A percentile compares a stretch with the other conserved stretches of the same genome.
These are phyloP conservation scores for Neltuma alba DNA, from an alignment of 306 rosid genomes.

Conservation along the genomic window DNA sequence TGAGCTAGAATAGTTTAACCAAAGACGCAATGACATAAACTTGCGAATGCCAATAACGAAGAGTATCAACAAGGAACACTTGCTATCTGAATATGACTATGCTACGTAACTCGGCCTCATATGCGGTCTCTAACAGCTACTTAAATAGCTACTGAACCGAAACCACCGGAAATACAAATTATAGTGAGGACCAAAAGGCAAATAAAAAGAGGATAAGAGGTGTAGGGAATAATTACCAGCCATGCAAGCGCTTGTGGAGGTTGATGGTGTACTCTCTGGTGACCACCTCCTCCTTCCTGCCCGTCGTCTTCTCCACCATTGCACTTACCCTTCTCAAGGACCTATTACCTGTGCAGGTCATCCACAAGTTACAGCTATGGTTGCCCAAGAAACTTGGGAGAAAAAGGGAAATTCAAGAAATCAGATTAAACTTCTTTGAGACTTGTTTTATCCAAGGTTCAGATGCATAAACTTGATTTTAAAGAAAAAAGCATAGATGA, in stretches of 20 bases:
- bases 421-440: background rate
- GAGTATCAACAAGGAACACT: background rate
- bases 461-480: too few relatives aligned
- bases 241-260: constrained; percentile 60
- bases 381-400: background rate
- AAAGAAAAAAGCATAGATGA: background rate
- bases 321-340: constrained; percentile 34
- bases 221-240: constrained; percentile 43
- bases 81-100: background rate
- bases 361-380: background rate
- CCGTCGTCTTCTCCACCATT: constrained; percentile 55
- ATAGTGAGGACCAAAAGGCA: background rate
- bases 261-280: constrained; percentile 54
- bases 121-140: background rate
- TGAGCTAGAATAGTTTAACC: background rate
- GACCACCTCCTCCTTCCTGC: constrained; percentile 55
- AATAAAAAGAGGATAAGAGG: background rate
- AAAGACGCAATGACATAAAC: background rate
- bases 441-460: background rate
- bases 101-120: background rate
- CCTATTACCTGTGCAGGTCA: constrained; percentile 43
- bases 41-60: background rate
- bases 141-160: background rate
- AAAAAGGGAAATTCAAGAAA: background rate
- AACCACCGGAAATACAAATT: too few relatives aligned